A percentile compares a stretch with the other conserved stretches of the same genome.
Conservation (phyloP, 352 stramenopile species). For the Globisporangium carolinianum region DNA sequence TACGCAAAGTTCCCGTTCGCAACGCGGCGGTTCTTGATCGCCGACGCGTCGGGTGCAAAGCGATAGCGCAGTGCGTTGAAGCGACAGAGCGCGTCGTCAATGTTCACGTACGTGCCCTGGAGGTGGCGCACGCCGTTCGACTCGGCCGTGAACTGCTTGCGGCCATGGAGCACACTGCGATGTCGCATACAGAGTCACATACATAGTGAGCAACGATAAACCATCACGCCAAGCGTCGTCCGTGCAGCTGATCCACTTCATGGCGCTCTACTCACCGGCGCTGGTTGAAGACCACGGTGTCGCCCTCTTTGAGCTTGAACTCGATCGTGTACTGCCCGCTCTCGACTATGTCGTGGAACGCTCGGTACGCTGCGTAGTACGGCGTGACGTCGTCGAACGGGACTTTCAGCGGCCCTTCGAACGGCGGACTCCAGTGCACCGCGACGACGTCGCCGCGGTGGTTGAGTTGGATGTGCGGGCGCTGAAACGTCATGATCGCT, state of each 20-base stretch:
- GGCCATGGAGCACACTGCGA: conserved; percentile 60
- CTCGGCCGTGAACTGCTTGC: conserved; percentile 61
- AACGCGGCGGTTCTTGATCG: conserved; percentile 57
- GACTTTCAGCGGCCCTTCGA: conserved; percentile 90
- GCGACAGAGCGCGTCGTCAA: conserved; percentile 80
- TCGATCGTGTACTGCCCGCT: conserved; percentile 57
- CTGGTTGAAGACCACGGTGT: conserved; percentile 85
- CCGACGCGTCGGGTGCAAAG: conserved; percentile 30
- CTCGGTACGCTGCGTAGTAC: conserved; percentile 81
- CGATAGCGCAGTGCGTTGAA: conserved; percentile 70
- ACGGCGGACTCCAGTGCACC: conserved; percentile 92
- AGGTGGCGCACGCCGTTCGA: conserved; percentile 76
- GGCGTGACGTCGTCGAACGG: conserved; percentile 56
- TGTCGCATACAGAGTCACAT: not conserved
- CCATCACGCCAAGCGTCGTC: no score
- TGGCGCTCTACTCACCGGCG: conserved; percentile 25
- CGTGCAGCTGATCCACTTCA: no score
- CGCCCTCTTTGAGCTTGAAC: conserved; percentile 73
- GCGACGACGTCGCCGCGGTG: conserved; percentile 78
- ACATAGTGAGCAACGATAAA: no score
- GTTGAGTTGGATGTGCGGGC: conserved; percentile 90
- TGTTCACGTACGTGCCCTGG: conserved; percentile 85
- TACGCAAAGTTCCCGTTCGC: conserved; percentile 73
- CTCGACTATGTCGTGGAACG: conserved; percentile 80
- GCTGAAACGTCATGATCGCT: conserved; percentile 91